Evolutionary conservation across 805 yeast species (phyloP), one percentile per base, ranked within the genome.

Genomic region (Metschnikowia corniflorae): DNA sequence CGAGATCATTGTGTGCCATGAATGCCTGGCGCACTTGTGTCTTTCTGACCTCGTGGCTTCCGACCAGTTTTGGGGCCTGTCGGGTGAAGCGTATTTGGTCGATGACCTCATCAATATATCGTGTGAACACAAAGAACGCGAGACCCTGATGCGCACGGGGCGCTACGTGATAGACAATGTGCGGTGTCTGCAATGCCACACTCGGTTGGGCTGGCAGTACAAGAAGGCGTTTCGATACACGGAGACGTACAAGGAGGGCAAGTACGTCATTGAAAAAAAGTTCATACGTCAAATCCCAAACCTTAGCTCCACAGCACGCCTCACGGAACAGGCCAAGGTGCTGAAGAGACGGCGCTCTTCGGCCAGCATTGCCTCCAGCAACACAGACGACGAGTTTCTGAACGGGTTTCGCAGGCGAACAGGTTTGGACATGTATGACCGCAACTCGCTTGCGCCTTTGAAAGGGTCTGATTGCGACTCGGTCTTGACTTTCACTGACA

Each of bases 171-270:
- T 66, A 29, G 54, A 57, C 40, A 60, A 62, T 37, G 60, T 67
- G 26, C 51, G 43, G 27, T 68, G 73, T 44, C 65, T 57, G 42
- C 73, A 68, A 44, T 68, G 73, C 42, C 35, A 43, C 31, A 50
- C 46, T 8, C 44, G 41, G 14, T 46, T 68, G 28, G 73, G 73
- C 10, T 68, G 73, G 73, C 57, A 49, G 37, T 68, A 68, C 44
- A 57, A 57, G 43, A 68, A 67, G 40, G 51, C 70, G 9, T 66
- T 46, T 42, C 51, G 53, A 33, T 57, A 55, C 37, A 47, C 57
- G 26, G 70, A 68, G 43, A 46, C 54, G 15, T 68, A 68, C 44
- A 68, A 68, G 41, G 73, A 68, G 49, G 70, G 71, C 29, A 68
- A 68, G 49, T 68, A 53, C 46, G 73, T 68, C 31, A 65, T 68